Evolutionary conservation across 2,329 filamentous ascomycete species (phyloP).

Genomic region (Sporothrix curviconia): DNA sequence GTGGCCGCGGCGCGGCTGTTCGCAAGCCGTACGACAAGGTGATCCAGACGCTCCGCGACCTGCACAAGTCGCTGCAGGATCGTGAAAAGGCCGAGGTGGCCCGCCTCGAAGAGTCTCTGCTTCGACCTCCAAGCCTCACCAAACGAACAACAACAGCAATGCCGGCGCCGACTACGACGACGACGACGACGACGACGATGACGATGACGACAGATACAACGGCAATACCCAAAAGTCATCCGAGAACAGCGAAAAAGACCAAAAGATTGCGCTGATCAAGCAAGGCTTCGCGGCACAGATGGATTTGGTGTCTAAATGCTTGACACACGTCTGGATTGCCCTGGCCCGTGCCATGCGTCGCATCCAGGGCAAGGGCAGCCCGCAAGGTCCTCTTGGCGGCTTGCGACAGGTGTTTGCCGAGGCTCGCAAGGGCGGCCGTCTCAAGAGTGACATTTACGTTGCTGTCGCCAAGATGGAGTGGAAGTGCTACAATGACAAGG

Average conservation of each 20-base stretch:
- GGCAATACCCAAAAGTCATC: conserved; percentile 31
- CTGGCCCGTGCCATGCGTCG: conserved; percentile 90
- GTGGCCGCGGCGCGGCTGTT: conserved; percentile 72
- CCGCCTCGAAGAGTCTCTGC: conserved; percentile 47
- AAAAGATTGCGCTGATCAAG: conserved; percentile 55
- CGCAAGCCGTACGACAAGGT: conserved; percentile 78
- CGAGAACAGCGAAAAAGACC: conserved; percentile 40
- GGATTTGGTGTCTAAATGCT: conserved; percentile 70
- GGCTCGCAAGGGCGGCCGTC: conserved; percentile 75
- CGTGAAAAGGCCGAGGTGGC: conserved; percentile 53
- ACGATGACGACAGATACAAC: conserved; percentile 26
- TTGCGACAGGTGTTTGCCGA: conserved; percentile 85
- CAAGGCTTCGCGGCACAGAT: conserved; percentile 67
- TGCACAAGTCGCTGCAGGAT: conserved; percentile 67
- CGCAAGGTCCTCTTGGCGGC: conserved; percentile 52
- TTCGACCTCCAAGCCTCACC: conserved; percentile 10
- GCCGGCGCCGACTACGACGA: neutral
- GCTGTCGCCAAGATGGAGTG: conserved; percentile 90
- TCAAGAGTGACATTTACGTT: conserved; percentile 93
- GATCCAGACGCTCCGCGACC: conserved; percentile 78
- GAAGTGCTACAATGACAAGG: conserved; percentile 88
- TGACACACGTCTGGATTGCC: conserved; percentile 92
- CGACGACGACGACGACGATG: conserved; percentile 20
- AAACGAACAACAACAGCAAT: no score
- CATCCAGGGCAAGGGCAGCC: conserved; percentile 75